A percentile compares a stretch with the other conserved stretches of the same genome.
These are phyloP conservation scores for Camellia oleifera DNA, from an alignment of 179 eudicot species.

Conservation along the genomic window DNA sequence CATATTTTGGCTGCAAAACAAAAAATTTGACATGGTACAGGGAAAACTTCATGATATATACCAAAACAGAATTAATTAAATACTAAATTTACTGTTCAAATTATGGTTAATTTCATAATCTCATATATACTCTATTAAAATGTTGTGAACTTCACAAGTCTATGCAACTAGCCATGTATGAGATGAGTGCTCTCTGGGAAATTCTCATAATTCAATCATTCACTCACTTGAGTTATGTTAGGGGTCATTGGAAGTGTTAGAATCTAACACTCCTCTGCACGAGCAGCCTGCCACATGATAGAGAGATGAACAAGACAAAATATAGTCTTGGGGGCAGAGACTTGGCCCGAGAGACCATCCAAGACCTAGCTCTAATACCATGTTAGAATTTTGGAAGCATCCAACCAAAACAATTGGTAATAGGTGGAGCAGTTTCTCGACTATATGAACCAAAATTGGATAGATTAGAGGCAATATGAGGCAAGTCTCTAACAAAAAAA, in stretches of 20 bases:
- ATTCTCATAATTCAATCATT: background rate
- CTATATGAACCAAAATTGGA: too few relatives aligned
- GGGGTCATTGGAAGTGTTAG: background rate
- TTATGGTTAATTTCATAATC: background rate
- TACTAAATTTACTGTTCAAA: background rate
- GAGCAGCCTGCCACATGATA: too few relatives aligned
- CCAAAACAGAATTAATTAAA: background rate
- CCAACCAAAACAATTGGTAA: too few relatives aligned
- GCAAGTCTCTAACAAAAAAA: background rate
- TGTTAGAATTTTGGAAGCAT: too few relatives aligned
- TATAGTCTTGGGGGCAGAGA: too few relatives aligned
- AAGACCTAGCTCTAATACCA: too few relatives aligned
- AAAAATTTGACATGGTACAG: background rate
- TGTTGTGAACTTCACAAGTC: background rate
- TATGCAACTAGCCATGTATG: background rate
- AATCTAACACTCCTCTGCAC: too few relatives aligned
- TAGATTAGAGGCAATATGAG: too few relatives aligned
- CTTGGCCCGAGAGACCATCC: too few relatives aligned
- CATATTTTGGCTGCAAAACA: constrained; percentile 17
- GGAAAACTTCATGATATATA: background rate
- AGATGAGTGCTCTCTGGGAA: background rate
- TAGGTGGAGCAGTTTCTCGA: too few relatives aligned
- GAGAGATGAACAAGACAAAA: too few relatives aligned
- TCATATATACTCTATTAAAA: background rate
- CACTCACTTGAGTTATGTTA: background rate